Base-by-base conservation (phyloP, 495 filamentous ascomycete genomes). In the Aspergillus bridgeri region DNA sequence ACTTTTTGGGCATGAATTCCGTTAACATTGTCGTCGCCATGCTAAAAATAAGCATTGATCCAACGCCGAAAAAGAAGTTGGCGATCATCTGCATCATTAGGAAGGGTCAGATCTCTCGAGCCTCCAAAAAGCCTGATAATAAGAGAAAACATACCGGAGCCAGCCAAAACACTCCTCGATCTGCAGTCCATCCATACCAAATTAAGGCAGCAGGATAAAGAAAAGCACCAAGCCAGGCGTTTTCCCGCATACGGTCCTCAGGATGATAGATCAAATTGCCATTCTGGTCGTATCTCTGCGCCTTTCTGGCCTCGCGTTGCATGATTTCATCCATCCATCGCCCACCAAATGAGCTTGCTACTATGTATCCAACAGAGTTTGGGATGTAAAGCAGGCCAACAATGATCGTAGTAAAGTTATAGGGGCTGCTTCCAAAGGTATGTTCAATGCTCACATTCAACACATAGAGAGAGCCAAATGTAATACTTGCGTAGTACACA, bases 281-380 rank as follows among this genome's bases (percentile, higher is more conserved):
- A 27, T 84, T 74, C 24, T 81, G 80, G 58, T 92, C 89, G 61
- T 86, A 90, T 5, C 89, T 76, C 20, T 81, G 82, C 0, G 89
- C 90, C 59, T 83, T 86, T 22, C 72, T 74, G 5, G 91, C 91
- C 72, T 93, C 88, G 4, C 88, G 84, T 42, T 83, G 78, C 93
- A 98, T 98, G 70, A 98, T 95, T 29, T 67, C 70, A 71, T 98
- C 93, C 69, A 90, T 88, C 92, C 92, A 98, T 42, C 76, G 77
- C 1, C 93, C 93, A 42, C 93, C 93, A 22, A 91, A 71, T 6
- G 89, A 51, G 58, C 86, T 89, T 6, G 89, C 81, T 3, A 84
- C 63, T 23, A 95, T 66, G 69, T 96, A 97, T 13, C 93, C 93
- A 11, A 94, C 51, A 0, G 88, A 88, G 48, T 83, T 82, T 0